Evolutionary conservation across 148 eudicot genomes (phyloP).

Genomic region (Diospyros kaki): DNA sequence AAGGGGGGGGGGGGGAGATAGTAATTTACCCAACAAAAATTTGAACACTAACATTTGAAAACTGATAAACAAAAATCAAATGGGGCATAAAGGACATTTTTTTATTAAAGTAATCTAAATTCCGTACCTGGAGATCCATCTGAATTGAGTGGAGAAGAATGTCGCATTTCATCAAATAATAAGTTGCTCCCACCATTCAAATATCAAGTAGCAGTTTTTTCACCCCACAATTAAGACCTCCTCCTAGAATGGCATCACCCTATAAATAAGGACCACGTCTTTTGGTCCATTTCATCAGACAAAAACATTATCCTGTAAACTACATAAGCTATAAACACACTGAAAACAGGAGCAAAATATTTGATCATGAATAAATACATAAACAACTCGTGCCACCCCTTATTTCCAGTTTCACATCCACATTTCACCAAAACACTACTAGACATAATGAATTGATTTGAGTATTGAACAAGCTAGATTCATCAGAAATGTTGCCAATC

Average conservation of each 20-base stretch:
- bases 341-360: neutral
- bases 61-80: no score
- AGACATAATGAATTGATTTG: neutral
- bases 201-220: neutral
- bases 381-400: neutral
- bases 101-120: neutral
- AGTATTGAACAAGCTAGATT: neutral
- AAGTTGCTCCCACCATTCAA: neutral
- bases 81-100: no score
- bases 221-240: neutral
- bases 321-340: no score
- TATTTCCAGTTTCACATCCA: neutral
- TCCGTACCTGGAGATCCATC: neutral
- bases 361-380: neutral
- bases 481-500: neutral
- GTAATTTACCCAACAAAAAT: no score
- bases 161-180: neutral
- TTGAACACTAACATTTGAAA: no score
- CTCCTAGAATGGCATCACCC: neutral
- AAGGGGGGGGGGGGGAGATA: no score
- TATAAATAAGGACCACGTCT: neutral
- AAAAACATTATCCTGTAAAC: no score
- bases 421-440: neutral
- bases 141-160: neutral
- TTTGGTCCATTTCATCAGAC: no score